These are phyloP conservation scores for Cryphonectria nitschkei DNA, from an alignment of 2,329 filamentous ascomycete species.

Conservation along the genomic window DNA sequence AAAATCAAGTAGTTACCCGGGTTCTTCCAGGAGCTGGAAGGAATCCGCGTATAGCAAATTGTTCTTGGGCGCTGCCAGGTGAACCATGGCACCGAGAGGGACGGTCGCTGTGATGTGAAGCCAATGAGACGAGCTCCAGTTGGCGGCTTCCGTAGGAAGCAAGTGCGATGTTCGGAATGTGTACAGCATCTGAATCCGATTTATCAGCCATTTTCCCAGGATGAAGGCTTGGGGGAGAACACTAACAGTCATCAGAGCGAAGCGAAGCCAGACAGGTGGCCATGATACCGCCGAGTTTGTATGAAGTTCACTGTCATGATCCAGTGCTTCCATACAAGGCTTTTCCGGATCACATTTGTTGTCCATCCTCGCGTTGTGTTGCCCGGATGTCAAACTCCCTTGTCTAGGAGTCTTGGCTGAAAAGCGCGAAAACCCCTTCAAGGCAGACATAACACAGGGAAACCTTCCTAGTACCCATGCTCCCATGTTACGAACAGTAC, in stretches of 20 bases:
- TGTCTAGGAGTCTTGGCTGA: not conserved
- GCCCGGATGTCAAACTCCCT: not conserved
- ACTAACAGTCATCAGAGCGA: not conserved
- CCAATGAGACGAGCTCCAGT: not conserved
- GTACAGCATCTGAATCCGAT: not conserved
- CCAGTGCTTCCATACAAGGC: not conserved
- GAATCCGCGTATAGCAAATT: not conserved
- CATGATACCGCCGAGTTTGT: not conserved
- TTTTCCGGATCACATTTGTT: not conserved
- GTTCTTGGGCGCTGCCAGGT: no score
- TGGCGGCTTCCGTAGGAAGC: not conserved
- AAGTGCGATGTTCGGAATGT: not conserved
- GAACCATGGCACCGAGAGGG: not conserved
- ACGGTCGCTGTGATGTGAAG: not conserved
- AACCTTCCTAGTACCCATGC: not conserved
- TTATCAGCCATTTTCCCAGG: not conserved
- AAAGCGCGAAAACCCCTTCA: not conserved
- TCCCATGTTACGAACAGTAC: not conserved
- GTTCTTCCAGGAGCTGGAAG: slow-evolving; percentile 23
- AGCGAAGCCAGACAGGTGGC: not conserved
- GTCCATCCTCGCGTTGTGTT: not conserved
- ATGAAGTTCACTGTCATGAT: not conserved
- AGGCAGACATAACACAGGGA: not conserved
- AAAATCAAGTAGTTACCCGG: slow-evolving; percentile 17
- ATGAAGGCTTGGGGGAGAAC: not conserved